phyloP scores from a whole-genome alignment of 208 protist species.

The Leishmania braziliensis region DNA sequence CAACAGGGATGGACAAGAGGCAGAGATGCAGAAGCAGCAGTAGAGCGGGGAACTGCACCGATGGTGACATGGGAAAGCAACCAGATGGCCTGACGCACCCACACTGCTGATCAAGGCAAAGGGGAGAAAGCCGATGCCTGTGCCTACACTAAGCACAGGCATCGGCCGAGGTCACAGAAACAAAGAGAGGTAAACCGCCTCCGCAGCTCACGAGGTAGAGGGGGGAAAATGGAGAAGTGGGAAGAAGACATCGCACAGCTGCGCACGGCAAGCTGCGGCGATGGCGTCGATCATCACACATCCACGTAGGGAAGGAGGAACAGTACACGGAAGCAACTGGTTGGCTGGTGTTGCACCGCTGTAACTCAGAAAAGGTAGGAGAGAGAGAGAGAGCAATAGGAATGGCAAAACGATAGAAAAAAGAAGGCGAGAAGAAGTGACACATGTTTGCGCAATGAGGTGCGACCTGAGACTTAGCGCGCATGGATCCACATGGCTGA shows the following conservation, averaged over 20 bases:
- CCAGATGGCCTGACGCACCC: neutral
- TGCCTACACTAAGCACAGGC: neutral
- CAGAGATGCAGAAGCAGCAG: neutral
- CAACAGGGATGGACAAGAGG: neutral
- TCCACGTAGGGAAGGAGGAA: neutral
- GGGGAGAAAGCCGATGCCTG: neutral
- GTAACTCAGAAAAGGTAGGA: neutral
- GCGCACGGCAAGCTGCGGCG: neutral
- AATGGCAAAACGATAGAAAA: neutral
- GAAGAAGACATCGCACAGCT: neutral
- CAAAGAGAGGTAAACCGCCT: neutral
- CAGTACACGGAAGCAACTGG: neutral
- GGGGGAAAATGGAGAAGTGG: neutral
- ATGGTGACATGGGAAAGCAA: neutral
- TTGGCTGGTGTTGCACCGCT: neutral
- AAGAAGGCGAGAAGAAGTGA: neutral
- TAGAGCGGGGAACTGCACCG: neutral
- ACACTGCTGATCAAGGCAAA: conserved; percentile 4
- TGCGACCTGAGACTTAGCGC: neutral
- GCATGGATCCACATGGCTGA: neutral
- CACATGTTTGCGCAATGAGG: neutral
- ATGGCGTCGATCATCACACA: neutral
- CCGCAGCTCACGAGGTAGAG: neutral
- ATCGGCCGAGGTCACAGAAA: neutral
- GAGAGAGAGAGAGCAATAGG: neutral